Evolutionary conservation across 2,329 filamentous ascomycete genomes (phyloP), one percentile per base, ranked within the genome.

Genomic region (Venturia asperata): DNA sequence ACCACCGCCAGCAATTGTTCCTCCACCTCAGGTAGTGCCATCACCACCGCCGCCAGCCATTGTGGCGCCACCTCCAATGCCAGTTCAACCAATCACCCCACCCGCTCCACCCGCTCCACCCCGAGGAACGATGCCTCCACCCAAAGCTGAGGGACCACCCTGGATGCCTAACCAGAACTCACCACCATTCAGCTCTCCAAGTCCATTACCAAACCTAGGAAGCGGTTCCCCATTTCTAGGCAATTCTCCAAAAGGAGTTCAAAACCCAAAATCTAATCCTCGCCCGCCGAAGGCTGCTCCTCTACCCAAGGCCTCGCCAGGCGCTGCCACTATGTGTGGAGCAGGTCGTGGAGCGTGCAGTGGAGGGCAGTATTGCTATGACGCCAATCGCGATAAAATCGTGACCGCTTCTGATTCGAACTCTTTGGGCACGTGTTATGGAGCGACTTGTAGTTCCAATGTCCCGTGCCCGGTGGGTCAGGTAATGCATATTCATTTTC

Each of bases 321-420:
- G 39, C 27, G 24, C 61, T 21, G 37, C 61, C 19, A 15, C 45
- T 13, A 15, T 62, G n/a, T 62, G 61, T 24, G 39, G 61, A 27
- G 39, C 24, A 13, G 39, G 34, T 15, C 37, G 61, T 10, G 30
- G 30, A 27, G 10, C 19, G 15, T 62, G 61, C 34, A 15, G 37
- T 34, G 15, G 15, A 10, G 61, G 42, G 9, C 61, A 62, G 39
- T 62, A 62, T 37, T 47, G 61, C 61, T 62, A 47, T 21, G 61
- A 62, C 47, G 61, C 61, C 7, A 62, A 62, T 21, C 39, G 41
- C 13, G 61, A 62, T 19, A 19, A 19, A 7, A n/a, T 62, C n/a
- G 41, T 62, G 17, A 42, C 30, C 30, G 30, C 30, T 6, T 34
- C 30, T 34, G 30, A 34, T 3, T 6, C 30, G 6, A 34, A 62